Evolutionary conservation across 768 basidiomycete species (phyloP), one percentile per base, ranked within the genome.

Genomic region (Sarcodon sp.): DNA sequence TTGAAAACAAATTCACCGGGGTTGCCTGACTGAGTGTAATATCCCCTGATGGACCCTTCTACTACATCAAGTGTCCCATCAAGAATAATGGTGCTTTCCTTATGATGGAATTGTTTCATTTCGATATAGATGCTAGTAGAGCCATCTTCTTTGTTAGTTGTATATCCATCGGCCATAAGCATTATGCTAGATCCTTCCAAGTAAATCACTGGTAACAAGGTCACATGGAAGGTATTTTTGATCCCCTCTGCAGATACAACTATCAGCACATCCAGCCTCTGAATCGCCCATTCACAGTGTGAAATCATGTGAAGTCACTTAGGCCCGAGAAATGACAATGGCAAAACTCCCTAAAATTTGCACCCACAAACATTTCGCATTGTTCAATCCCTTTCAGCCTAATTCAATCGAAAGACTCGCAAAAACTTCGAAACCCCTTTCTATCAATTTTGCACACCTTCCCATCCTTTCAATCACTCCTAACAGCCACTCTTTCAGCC

Each of bases 1-100:
- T 57, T 60, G 49, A 63, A 57, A 38, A 61, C 47, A 46, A 62
- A 63, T 1, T 50, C 33, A 4, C 44, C 47, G 13, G 43, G 52
- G 7, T 33, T 36, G 9, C 1, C 11, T 33, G 35, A 7, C 33
- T 35, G 21, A 6, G 37, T 50, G 50, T 53, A 32, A 9, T 48
- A 48, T 15, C 49, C 27, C 51, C 50, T 16, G 44, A 33, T n/a
- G 50, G 38, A n/a, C 46, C 35, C 33, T 50, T 46, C 35, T 34
- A 21, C 34, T 46, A 44, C 34, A 51, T 46, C n/a, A 53, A 36
- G 35, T 45, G 35, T 3, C 52, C 53, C 33, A 10, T 35, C 34
- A 47, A 56, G 39, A 51, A 47, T 15, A 50, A 47, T 13, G 44
- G 43, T 41, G 7, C 13, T 27, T 37, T 38, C 35, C 33, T 49